phyloP scores from a whole-genome alignment of 768 basidiomycete genomes.

The Mycena venus region DNA sequence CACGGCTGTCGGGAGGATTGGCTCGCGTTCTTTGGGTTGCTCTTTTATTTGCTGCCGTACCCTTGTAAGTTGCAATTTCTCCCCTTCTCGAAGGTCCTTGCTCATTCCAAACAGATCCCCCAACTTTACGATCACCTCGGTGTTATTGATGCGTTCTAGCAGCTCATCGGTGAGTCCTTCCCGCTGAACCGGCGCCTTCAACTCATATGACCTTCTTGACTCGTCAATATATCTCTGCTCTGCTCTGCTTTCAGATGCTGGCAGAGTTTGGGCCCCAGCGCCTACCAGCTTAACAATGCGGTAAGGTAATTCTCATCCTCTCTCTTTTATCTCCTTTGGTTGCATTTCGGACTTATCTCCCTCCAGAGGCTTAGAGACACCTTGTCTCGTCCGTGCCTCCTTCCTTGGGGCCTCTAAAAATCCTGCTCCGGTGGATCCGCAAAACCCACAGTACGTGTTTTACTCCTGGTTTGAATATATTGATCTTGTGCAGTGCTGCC shows the following conservation, averaged over 20 bases:
- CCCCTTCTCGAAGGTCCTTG: slow-evolving; percentile 19
- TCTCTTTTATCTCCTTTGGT: neutral
- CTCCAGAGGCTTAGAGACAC: slow-evolving; percentile 20
- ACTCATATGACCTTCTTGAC: slow-evolving; percentile 10
- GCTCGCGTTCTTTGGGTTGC: neutral
- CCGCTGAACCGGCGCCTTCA: slow-evolving; percentile 18
- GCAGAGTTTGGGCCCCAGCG: slow-evolving; percentile 20
- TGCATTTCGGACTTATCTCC: slow-evolving; percentile 2
- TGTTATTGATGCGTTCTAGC: slow-evolving; percentile 21
- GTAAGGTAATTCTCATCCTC: slow-evolving; percentile 17
- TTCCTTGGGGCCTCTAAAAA: slow-evolving; percentile 24
- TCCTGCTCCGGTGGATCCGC: slow-evolving; percentile 14
- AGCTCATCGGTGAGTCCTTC: slow-evolving; percentile 19
- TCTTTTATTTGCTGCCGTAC: neutral
- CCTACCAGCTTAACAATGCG: slow-evolving; percentile 6
- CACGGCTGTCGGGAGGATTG: neutral
- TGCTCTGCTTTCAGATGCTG: neutral
- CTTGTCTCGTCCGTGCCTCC: slow-evolving; percentile 2
- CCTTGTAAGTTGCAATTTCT: slow-evolving; percentile 2
- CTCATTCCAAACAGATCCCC: slow-evolving; percentile 21
- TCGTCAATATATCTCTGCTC: neutral
- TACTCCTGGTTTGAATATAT: slow-evolving; percentile 11
- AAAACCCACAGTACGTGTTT: neutral
- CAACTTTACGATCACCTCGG: too few species aligned
- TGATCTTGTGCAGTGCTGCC: neutral